phyloP scores from a whole-genome alignment of 2,329 filamentous ascomycete genomes.

The Nemania bipapillata region DNA sequence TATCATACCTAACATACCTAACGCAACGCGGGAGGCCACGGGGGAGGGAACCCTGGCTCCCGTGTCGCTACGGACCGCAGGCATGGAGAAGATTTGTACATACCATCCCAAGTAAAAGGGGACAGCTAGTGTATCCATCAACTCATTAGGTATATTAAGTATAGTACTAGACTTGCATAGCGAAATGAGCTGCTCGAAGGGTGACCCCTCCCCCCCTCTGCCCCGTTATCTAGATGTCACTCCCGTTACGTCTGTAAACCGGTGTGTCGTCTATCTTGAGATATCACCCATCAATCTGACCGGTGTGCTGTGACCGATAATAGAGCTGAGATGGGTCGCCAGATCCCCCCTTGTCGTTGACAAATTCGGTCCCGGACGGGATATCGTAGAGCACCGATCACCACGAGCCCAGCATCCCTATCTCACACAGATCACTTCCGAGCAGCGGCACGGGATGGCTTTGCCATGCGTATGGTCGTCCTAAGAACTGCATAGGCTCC shows the following conservation, averaged over 20 bases:
- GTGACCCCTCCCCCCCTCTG: not conserved
- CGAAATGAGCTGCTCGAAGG: not conserved
- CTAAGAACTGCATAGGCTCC: slow-evolving; percentile 11
- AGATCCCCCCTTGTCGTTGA: slow-evolving; percentile 4
- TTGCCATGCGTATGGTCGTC: no score
- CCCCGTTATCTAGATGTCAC: not conserved
- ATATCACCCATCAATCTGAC: slow-evolving; percentile 9
- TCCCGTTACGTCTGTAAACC: not conserved
- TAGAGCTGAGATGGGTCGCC: slow-evolving; percentile 20
- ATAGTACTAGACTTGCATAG: not conserved
- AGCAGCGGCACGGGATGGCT: slow-evolving; percentile 16
- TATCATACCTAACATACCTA: slow-evolving; percentile 9
- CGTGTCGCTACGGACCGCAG: slow-evolving; percentile 31
- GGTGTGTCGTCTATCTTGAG: slow-evolving; percentile 3
- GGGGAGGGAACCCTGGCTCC: slow-evolving; percentile 26
- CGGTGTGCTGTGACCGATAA: slow-evolving; percentile 6
- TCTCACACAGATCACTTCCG: slow-evolving; percentile 8
- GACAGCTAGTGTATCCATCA: slow-evolving; percentile 3
- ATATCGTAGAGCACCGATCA: slow-evolving; percentile 25
- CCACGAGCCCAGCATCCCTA: slow-evolving; percentile 4
- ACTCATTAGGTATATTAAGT: not conserved
- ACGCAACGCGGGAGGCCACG: slow-evolving; percentile 29
- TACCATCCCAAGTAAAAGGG: not conserved
- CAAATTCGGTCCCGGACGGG: slow-evolving; percentile 31
- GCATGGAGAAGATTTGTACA: slow-evolving; percentile 3